Evolutionary conservation across 495 filamentous ascomycete genomes (phyloP), one percentile per base, ranked within the genome.

Genomic region (Xylaria sp.): DNA sequence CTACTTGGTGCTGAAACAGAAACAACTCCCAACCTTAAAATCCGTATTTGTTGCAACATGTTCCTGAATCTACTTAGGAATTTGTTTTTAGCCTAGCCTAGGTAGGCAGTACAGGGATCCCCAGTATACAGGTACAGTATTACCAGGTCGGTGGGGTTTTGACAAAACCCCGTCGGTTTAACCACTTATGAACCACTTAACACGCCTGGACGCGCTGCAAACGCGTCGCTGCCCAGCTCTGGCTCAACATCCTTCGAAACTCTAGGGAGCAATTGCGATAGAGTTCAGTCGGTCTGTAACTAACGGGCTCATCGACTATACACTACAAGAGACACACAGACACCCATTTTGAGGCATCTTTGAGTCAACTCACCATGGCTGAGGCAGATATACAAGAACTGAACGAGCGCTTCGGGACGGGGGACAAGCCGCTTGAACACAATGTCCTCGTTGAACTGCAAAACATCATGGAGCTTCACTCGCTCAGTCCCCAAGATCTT

Each of bases 391-490:
- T 82, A 26, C 80, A 78, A 58, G 91, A 94, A 80, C 83, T 95
- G 75, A 90, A 91, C 72, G 88, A 91, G 80, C 86, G 86, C 67
- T 95, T 97, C 80, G 86, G 84, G 26, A 79, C 84, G 52, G 87
- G 87, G 35, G 70, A 76, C 70, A 76, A 80, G 75, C 62, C 75
- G 9, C 82, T 95, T 12, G 85, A 90, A 57, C 83, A 90, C 66
- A 93, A 97, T 80, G 85, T 97, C 59, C 81, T 92, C 48, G 81
- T 85, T 26, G 95, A 97, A 80, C 84, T 99, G 50, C 87, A 90
- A 75, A 94, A 92, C 35, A 97, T 97, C 73, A 87, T 96, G 79
- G 90, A 90, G 62, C 82, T 98, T 21, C 93, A 97, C 80, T 86
- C 87, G 24, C 86, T 97, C 68, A 84, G 87, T 37, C 84, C 88